Base-by-base conservation (phyloP, 768 basidiomycete genomes). In the Tricholoma sp. region DNA sequence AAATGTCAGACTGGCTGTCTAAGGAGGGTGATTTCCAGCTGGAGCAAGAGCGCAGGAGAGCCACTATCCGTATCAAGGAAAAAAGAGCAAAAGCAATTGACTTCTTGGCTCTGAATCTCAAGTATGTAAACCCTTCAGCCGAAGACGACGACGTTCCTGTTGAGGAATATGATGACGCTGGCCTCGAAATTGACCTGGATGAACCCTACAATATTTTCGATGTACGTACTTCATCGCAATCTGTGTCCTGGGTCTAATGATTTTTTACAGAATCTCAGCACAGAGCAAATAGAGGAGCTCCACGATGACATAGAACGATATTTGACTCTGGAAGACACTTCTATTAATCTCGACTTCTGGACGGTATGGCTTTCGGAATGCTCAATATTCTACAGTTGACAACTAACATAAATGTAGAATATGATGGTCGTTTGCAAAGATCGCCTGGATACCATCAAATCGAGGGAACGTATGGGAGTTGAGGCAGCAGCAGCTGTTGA, bases 1-100 rank as follows among this genome's bases (percentile, higher is more conserved):
- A 97, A 66, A 98, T 98, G 95, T 89, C 92, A 5, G 94, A 97
- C 56, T 99, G 97, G 97, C 78, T 98, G 59, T 85, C 91, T 36
- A 95, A 95, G 72, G 97, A 99, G 64, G 96, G 93, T 49, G 92
- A 94, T 60, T 99, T 98, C 70, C 94, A 98, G 69, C 80, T 99
- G 50, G 92, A 97, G 58, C 97, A 99, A 71, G 93, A 97, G 63
- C 81, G 91, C 56, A 77, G 80, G 61, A 81, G 97, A 61, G 97
- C 97, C 20, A 86, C 91, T 52, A 98, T 99, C 65, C 83, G 97
- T 52, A 88, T 98, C 65, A 88, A 91, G 68, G 97, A 98, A 73
- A 94, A 95, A 72, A 77, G 97, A 53, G 97, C 97, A 2, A 98
- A 98, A 68, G 97, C 97, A n/a, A 87, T 99, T 62, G 97, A 99